Conservation (phyloP, 495 filamentous ascomycete genomes). For the Penicillium soppii region DNA sequence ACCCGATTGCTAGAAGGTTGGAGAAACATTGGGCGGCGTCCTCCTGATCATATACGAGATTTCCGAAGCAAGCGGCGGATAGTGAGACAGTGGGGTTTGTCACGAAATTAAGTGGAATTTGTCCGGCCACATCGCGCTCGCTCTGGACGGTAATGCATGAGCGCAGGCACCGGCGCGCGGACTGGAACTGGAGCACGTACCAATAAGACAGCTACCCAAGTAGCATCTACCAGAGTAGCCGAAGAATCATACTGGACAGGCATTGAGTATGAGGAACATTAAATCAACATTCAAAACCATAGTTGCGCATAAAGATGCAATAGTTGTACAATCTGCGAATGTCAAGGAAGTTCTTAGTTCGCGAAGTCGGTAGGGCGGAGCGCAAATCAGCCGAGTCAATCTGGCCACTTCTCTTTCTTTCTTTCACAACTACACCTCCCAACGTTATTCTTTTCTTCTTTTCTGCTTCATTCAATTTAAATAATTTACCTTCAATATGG, state of each 20-base stretch:
- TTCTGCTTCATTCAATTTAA: not conserved
- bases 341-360: not conserved
- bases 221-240: conserved; percentile 31
- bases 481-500: conserved; percentile 36
- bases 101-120: conserved; percentile 62
- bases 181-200: conserved; percentile 20
- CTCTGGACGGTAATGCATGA: conserved; percentile 40
- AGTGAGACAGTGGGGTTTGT: conserved; percentile 55
- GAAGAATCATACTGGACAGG: conserved; percentile 34
- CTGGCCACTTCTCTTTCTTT: conserved; percentile 35
- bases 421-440: conserved; percentile 9
- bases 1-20: conserved; percentile 60
- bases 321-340: too few relatives aligned
- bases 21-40: conserved; percentile 55
- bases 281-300: not conserved
- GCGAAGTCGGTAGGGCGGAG: conserved; percentile 9
- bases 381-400: conserved; percentile 34
- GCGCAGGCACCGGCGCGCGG: not conserved
- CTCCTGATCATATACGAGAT: conserved; percentile 47
- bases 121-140: conserved; percentile 58
- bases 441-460: conserved; percentile 6
- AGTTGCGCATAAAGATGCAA: not conserved
- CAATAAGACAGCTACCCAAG: conserved; percentile 36
- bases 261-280: conserved; percentile 26
- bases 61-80: conserved; percentile 57